These are phyloP conservation scores for Entomortierella parvispora DNA, from an alignment of 192 early-diverging fungal species.

Conservation along the genomic window DNA sequence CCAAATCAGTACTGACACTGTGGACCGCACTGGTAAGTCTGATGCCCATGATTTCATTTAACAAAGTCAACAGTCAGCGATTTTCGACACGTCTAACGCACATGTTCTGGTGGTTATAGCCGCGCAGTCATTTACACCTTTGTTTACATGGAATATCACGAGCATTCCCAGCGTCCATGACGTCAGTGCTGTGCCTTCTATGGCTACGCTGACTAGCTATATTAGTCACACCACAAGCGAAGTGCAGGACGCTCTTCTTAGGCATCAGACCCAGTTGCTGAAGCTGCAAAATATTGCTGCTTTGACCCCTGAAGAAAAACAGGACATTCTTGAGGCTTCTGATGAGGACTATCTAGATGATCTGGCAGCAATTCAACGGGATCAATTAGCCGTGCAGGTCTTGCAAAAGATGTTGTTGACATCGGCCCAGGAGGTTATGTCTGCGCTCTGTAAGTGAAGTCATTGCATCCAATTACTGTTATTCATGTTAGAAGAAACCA, in stretches of 20 bases:
- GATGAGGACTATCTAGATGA: conserved; percentile 51
- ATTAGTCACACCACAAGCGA: conserved; percentile 28
- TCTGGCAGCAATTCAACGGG: conserved; percentile 52
- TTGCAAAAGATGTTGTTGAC: conserved; percentile 52
- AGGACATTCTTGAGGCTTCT: conserved; percentile 40
- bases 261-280: conserved; percentile 36
- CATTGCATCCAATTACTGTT: background rate
- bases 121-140: conserved; percentile 22
- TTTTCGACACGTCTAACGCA: no score
- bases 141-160: conserved; percentile 51
- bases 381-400: conserved; percentile 59
- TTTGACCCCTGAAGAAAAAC: conserved; percentile 51
- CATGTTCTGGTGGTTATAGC: background rate
- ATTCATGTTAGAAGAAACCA: no score
- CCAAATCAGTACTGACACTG: conserved; percentile 50
- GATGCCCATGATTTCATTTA: no score
- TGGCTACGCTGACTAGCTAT: conserved; percentile 49
- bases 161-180: conserved; percentile 24
- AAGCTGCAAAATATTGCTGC: conserved; percentile 36
- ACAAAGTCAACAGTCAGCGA: no score
- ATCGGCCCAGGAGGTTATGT: conserved; percentile 48
- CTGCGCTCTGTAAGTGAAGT: conserved; percentile 45
- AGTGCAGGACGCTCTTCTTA: conserved; percentile 28
- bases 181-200: conserved; percentile 36
- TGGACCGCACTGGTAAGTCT: conserved; percentile 24